These are phyloP conservation scores for Botryotinia calthae DNA, from an alignment of 2,329 filamentous ascomycete species.

Conservation along the genomic window DNA sequence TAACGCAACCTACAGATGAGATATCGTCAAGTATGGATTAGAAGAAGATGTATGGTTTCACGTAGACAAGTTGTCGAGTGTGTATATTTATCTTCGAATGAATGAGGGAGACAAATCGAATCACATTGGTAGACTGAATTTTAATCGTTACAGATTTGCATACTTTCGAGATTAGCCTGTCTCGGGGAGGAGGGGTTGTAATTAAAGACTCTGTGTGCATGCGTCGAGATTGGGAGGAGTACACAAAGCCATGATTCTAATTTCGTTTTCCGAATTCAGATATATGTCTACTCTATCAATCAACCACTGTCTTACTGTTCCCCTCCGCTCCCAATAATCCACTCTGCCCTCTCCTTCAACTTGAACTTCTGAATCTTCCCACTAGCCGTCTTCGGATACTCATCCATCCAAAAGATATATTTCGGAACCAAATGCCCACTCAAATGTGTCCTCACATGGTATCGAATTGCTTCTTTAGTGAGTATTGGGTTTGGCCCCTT, in stretches of 20 bases:
- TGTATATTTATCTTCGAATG: constrained; percentile 92
- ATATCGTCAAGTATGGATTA: constrained; percentile 90
- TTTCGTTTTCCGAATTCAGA: neutral
- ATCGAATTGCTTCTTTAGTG: constrained; percentile 58
- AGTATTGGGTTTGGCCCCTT: constrained; percentile 39
- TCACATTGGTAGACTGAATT: neutral
- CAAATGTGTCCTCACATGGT: constrained; percentile 70
- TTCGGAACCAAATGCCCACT: constrained; percentile 79
- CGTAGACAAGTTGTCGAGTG: constrained; percentile 93
- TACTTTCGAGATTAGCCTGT: neutral
- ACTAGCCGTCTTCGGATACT: constrained; percentile 92
- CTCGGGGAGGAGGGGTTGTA: neutral
- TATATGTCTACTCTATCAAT: neutral
- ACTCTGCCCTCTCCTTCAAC: constrained; percentile 55
- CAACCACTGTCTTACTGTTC: neutral
- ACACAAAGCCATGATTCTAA: neutral
- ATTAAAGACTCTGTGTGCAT: neutral
- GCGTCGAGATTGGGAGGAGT: neutral
- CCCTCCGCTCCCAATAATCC: neutral
- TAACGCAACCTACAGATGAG: constrained; percentile 68
- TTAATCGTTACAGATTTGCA: neutral
- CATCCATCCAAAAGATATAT: constrained; percentile 80
- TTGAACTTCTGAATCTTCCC: constrained; percentile 97
- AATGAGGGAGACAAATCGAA: constrained; percentile 51
- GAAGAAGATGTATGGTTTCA: constrained; percentile 99